These are phyloP conservation scores for Aschersonia sp. DNA, from an alignment of 2,329 filamentous ascomycete species.

Conservation along the genomic window DNA sequence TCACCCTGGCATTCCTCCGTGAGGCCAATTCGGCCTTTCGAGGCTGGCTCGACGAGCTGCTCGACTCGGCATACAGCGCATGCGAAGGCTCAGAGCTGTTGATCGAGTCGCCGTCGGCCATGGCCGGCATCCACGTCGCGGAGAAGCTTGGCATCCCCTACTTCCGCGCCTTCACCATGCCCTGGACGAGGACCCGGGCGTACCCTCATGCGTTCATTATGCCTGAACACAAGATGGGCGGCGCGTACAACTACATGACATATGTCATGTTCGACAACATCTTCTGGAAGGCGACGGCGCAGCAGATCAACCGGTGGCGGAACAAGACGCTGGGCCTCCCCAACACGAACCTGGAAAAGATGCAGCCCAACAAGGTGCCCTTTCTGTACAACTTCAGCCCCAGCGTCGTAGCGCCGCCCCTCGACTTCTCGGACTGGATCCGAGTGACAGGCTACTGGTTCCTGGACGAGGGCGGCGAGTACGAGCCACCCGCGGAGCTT, in stretches of 20 bases:
- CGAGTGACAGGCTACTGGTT: constrained; percentile 98
- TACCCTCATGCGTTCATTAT: constrained; percentile 96
- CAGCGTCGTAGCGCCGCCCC: constrained; percentile 79
- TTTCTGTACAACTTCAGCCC: constrained; percentile 97
- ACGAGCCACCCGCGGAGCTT: constrained; percentile 62
- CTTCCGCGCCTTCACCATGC: constrained; percentile 96
- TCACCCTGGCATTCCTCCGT: constrained; percentile 78
- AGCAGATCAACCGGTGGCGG: constrained; percentile 87
- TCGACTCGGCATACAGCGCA: constrained; percentile 66
- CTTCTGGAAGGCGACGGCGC: constrained; percentile 87
- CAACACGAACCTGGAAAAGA: constrained; percentile 71
- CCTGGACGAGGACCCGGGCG: constrained; percentile 88
- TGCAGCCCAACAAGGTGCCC: constrained; percentile 95
- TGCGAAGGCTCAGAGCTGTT: constrained; percentile 80
- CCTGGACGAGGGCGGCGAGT: constrained; percentile 59
- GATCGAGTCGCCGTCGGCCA: constrained; percentile 90
- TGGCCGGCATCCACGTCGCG: constrained; percentile 95
- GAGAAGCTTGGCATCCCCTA: constrained; percentile 88
- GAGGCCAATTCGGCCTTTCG: constrained; percentile 82
- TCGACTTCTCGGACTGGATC: constrained; percentile 97
- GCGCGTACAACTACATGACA: constrained; percentile 85
- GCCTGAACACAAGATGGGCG: constrained; percentile 85
- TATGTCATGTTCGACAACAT: constrained; percentile 95
- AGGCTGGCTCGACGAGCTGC: constrained; percentile 84
- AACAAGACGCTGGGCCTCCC: constrained; percentile 65